Conservation (phyloP, 2,329 filamentous ascomycete species). For the Fusarium floridanum region DNA sequence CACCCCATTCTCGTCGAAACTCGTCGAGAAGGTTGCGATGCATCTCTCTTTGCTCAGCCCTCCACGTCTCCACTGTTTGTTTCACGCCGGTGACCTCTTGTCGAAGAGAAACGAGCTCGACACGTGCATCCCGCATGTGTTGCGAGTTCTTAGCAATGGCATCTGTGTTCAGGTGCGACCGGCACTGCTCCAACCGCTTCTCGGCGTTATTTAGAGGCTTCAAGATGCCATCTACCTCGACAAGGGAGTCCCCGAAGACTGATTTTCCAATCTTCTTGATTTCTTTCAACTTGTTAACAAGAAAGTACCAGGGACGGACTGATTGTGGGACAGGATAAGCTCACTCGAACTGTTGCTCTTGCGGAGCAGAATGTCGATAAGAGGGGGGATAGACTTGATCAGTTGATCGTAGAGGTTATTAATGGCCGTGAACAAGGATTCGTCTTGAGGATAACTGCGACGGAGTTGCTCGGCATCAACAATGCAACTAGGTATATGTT, state of each 20-base stretch:
- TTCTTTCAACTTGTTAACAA: neutral
- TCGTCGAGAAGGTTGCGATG: neutral
- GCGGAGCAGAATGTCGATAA: neutral
- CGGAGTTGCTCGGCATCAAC: neutral
- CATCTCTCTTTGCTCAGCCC: neutral
- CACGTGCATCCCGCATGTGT: neutral
- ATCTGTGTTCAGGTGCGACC: neutral
- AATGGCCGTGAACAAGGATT: neutral
- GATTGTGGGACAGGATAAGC: neutral
- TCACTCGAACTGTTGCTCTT: neutral
- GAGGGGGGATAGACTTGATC: neutral
- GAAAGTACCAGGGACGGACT: too few relatives aligned
- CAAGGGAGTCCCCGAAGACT: neutral
- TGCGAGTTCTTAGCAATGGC: neutral
- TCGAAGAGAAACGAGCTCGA: neutral
- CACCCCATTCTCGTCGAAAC: neutral
- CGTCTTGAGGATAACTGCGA: neutral
- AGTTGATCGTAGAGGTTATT: neutral
- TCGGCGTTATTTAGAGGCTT: neutral
- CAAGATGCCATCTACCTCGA: neutral
- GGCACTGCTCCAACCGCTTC: neutral
- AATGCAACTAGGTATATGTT: neutral
- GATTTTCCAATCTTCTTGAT: neutral
- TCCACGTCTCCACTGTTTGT: neutral
- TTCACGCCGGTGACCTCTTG: neutral